Conservation (phyloP, 2,329 filamentous ascomycete genomes). For the Penicillium janthinellum region DNA sequence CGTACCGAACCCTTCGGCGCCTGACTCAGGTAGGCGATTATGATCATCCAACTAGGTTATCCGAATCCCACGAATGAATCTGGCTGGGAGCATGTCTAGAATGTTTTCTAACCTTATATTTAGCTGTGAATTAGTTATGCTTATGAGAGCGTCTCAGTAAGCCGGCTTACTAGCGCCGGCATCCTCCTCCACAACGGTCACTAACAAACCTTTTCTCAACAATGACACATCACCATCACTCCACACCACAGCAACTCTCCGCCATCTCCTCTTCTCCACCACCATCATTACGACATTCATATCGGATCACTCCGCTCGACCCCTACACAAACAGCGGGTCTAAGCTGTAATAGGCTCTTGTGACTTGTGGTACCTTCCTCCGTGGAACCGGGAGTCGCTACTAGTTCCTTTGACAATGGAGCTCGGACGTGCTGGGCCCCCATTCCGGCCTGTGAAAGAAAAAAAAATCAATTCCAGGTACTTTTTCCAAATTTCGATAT, state of each 20-base stretch:
- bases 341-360: slow-evolving; percentile 1
- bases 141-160: not conserved
- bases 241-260: not conserved
- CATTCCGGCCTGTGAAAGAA: slow-evolving; percentile 9
- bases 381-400: slow-evolving; percentile 18
- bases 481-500: not conserved
- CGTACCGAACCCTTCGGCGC: not conserved
- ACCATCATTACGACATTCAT: not conserved
- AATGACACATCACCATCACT: not conserved
- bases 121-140: not conserved
- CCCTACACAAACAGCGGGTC: not conserved
- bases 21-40: too few species aligned
- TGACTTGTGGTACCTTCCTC: slow-evolving; percentile 20
- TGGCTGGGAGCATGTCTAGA: too few species aligned
- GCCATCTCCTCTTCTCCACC: not conserved
- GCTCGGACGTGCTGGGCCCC: slow-evolving; percentile 8
- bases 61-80: too few species aligned
- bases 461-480: not conserved
- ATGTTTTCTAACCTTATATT: too few species aligned
- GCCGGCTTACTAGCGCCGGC: not conserved
- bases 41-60: too few species aligned
- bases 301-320: not conserved
- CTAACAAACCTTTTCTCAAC: not conserved
- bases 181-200: not conserved
- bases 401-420: slow-evolving; percentile 17